Percentiles rank a stretch among this genome's conserved stretches.
Conservation (phyloP, 805 yeast genomes). For the Kuraishia borneana region DNA sequence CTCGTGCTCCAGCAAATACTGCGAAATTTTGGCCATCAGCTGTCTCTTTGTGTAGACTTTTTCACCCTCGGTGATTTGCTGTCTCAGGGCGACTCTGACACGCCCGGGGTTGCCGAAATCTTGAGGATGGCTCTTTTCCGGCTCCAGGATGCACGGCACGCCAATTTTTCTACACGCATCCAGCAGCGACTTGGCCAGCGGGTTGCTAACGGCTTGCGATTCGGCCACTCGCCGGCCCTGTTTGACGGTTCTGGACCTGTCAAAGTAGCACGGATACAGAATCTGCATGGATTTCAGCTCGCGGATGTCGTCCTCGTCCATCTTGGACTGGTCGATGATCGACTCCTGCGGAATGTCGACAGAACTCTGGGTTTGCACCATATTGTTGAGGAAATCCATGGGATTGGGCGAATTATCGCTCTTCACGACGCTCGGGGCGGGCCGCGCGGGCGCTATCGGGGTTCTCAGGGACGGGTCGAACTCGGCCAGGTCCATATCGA, state of each 20-base stretch:
- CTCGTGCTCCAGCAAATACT: slow-evolving; percentile 53
- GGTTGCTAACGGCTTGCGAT: slow-evolving; percentile 70
- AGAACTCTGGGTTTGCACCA: slow-evolving; percentile 3
- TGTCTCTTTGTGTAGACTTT: slow-evolving; percentile 46
- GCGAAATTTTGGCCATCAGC: slow-evolving; percentile 47
- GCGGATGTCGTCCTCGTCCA: slow-evolving; percentile 46
- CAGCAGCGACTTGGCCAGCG: slow-evolving; percentile 71
- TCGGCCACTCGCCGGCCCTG: slow-evolving; percentile 77
- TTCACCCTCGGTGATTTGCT: slow-evolving; percentile 22
- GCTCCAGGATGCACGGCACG: slow-evolving; percentile 41
- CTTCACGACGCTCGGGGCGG: slow-evolving; percentile 47
- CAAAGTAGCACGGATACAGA: slow-evolving; percentile 90
- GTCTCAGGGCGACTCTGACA: slow-evolving; percentile 62
- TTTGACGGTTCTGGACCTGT: slow-evolving; percentile 56
- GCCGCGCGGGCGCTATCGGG: slow-evolving; percentile 57
- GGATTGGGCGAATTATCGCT: slow-evolving; percentile 24
- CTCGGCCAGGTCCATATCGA: slow-evolving; percentile 91
- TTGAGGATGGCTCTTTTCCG: slow-evolving; percentile 87
- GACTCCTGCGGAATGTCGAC: slow-evolving; percentile 7
- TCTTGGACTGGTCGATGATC: slow-evolving; percentile 10
- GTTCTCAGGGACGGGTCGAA: slow-evolving; percentile 64
- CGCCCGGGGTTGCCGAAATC: slow-evolving; percentile 98
- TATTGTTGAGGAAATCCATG: slow-evolving; percentile 2
- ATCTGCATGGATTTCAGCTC: slow-evolving; percentile 62
- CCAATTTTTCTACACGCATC: slow-evolving; percentile 44